Percentiles rank a stretch among this genome's conserved stretches.
These are phyloP conservation scores for Syzygium aromaticum DNA, from an alignment of 345 rosid genomes.

Conservation along the genomic window DNA sequence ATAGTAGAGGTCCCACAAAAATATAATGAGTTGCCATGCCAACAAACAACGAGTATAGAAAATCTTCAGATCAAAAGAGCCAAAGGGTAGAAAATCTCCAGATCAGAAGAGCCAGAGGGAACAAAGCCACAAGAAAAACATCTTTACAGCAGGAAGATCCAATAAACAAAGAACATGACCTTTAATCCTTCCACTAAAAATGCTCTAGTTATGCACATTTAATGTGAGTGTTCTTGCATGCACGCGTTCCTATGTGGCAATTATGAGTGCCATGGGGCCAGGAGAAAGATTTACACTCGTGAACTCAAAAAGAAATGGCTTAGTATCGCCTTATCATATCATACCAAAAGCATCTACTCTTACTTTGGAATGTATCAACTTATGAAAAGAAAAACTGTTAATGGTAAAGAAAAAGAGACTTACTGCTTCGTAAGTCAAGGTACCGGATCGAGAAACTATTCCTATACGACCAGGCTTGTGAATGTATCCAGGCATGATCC, in stretches of 20 bases:
- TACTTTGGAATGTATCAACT: background rate
- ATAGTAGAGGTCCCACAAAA: background rate
- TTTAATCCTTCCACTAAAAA: background rate
- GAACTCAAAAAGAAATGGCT: background rate
- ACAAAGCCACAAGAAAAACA: background rate
- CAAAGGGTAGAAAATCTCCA: background rate
- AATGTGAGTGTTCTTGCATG: background rate
- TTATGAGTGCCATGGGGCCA: background rate
- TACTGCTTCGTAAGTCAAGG: conserved; percentile 97
- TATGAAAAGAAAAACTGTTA: background rate
- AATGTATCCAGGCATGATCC: conserved; percentile 97
- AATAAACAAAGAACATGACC: background rate
- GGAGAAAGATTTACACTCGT: background rate
- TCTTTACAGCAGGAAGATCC: background rate
- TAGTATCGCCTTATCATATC: background rate
- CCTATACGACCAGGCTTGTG: conserved; percentile 95
- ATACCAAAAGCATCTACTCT: background rate
- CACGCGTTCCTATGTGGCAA: background rate
- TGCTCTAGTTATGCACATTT: background rate
- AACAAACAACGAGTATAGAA: background rate
- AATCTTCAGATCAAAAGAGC: background rate
- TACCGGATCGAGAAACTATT: conserved; percentile 93
- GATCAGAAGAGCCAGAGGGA: background rate
- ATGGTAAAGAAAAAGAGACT: conserved; percentile 8
- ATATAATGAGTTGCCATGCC: background rate